These are phyloP conservation scores for Byssoonygena ceratinophila DNA, from an alignment of 2,329 filamentous ascomycete species.

Conservation along the genomic window DNA sequence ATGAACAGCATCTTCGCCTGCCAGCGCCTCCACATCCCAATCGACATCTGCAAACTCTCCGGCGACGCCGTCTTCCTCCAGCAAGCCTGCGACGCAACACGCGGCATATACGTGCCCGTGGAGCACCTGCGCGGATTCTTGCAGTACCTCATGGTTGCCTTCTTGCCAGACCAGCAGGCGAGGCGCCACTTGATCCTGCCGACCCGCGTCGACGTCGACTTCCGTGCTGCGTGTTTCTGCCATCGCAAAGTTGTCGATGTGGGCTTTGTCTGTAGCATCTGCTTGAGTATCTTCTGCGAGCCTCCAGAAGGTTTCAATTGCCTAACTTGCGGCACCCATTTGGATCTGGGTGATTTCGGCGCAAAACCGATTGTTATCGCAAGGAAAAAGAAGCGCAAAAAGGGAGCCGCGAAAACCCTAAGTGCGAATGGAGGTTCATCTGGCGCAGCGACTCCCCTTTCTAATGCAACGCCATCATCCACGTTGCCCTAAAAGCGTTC, in stretches of 20 bases:
- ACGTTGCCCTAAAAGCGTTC: slow-evolving; percentile 15
- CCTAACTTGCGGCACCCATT: slow-evolving; percentile 69
- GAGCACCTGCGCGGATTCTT: slow-evolving; percentile 60
- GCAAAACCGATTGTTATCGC: slow-evolving; percentile 64
- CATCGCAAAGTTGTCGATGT: slow-evolving; percentile 83
- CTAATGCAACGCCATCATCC: slow-evolving; percentile 35
- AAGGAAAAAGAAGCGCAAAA: slow-evolving; percentile 69
- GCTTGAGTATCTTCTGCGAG: slow-evolving; percentile 82
- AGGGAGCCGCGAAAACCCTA: slow-evolving; percentile 32
- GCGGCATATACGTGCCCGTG: slow-evolving; percentile 58
- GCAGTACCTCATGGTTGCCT: slow-evolving; percentile 90
- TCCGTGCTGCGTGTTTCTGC: slow-evolving; percentile 96
- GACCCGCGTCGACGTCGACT: slow-evolving; percentile 79
- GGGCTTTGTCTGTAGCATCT: slow-evolving; percentile 93
- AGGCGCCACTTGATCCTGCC: slow-evolving; percentile 61
- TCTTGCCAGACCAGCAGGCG: slow-evolving; percentile 61
- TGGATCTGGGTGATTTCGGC: slow-evolving; percentile 66
- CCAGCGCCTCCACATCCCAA: slow-evolving; percentile 73
- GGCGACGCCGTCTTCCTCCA: slow-evolving; percentile 86
- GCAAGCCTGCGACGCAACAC: slow-evolving; percentile 69
- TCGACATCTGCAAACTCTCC: slow-evolving; percentile 80
- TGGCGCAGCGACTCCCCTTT: slow-evolving; percentile 51
- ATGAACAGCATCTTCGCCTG: slow-evolving; percentile 99
- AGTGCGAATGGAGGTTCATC: slow-evolving; percentile 33
- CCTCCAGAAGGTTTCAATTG: slow-evolving; percentile 56